Evolutionary conservation across 1,284 basidiomycete genomes (phyloP).

Genomic region (Ustilago crameri): DNA sequence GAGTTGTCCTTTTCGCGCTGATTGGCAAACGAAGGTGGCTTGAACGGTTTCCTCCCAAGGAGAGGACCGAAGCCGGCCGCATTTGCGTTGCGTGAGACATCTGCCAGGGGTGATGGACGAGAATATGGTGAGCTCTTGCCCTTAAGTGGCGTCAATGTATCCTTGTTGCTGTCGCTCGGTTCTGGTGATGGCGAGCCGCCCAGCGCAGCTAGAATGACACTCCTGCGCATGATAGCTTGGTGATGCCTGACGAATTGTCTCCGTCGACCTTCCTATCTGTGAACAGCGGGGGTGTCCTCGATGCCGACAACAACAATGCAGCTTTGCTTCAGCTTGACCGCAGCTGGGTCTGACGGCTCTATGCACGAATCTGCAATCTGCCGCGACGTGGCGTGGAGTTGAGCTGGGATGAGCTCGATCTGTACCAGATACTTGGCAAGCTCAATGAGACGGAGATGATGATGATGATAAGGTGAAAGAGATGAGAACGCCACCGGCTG

Average conservation of each 20-base stretch:
- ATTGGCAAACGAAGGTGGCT: constrained; percentile 55
- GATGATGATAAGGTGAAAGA: not conserved
- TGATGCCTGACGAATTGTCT: too few relatives aligned
- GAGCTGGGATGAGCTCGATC: not conserved
- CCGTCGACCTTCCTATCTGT: not conserved
- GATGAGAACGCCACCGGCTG: not conserved
- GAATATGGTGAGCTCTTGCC: constrained; percentile 22
- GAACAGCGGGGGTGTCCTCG: not conserved
- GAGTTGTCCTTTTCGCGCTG: constrained; percentile 34
- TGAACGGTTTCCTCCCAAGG: constrained; percentile 63
- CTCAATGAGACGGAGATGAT: not conserved
- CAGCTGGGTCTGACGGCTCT: too few relatives aligned
- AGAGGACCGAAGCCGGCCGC: constrained; percentile 60
- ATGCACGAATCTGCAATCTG: not conserved
- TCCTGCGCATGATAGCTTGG: constrained; percentile 28
- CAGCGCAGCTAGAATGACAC: constrained; percentile 42
- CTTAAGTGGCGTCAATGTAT: constrained; percentile 12
- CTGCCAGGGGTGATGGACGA: constrained; percentile 26
- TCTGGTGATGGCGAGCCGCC: constrained; percentile 29
- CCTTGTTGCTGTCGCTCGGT: constrained; percentile 15
- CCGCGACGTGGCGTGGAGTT: not conserved
- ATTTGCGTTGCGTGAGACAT: constrained; percentile 48
- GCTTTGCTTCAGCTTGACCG: too few relatives aligned
- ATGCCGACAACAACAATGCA: not conserved
- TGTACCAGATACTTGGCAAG: not conserved